Evolutionary conservation across 345 rosid species (phyloP), one percentile per base, ranked within the genome.

Genomic region (Sisymbrium altissimum): DNA sequence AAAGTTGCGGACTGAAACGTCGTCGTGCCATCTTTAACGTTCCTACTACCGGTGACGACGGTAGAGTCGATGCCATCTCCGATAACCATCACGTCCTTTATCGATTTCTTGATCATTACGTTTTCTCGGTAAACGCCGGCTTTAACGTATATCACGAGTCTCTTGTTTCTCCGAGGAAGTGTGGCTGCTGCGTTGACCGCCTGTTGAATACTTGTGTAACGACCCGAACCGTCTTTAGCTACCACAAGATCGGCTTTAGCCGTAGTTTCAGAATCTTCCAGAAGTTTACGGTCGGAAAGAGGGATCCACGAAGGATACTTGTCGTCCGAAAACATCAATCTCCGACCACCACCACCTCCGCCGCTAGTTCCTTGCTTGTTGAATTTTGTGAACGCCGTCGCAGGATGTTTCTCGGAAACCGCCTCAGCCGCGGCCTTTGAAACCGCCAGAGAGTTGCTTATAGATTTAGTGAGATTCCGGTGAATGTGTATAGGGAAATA

Each of bases 1-100:
- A 91, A 80, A 57, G 98, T 88, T 9, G 96, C 97, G 12, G 98
- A 78, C n/a, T 90, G 59, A 73, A 85, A 93, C 62, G 98, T 91
- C 23, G 96, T 88, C 48, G 87, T 57, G 48, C 90, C 88, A 57
- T 76, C 89, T 30, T 76, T 43, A 53, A 77, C 81, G 76, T 79
- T 93, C 38, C 74, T 83, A 61, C 33, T 78, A 8, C 89, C 88
- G 15, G 92, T 88, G 56, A 93, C 81, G 3, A 89, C 44, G 0
- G 98, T 91, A 7, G 86, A 90, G 59, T 82, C 94, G 3, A 88
- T 85, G 18, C 98, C 98, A 58, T 93, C 97, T 25, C 97, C 98
- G 13, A 88, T 45, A 7, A 91, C 53, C 97, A 91, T 93, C 40
- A 93, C 49, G 46, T 89, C 85, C 74, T 78, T 84, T 66, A 82